Evolutionary conservation across 768 basidiomycete species (phyloP).

Genomic region (Bullera alba): DNA sequence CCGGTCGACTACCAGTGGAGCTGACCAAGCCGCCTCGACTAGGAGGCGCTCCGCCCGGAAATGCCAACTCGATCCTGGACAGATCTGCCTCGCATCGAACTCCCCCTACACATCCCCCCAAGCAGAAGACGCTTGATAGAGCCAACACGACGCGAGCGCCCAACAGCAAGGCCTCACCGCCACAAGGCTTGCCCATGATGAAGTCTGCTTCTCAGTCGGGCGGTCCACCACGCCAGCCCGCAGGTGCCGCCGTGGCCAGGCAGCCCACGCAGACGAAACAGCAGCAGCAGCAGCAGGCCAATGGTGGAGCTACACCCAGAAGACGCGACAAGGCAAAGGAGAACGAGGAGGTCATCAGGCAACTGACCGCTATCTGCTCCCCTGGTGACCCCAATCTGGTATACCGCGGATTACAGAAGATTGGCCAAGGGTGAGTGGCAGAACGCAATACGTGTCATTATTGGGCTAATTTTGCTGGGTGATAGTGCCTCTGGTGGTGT

Average conservation of each 20-base stretch:
- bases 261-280: conserved; percentile 32
- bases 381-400: conserved; percentile 93
- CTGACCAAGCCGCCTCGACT: conserved; percentile 30
- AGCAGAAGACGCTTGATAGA: conserved; percentile 69
- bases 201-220: conserved; percentile 46
- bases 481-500: conserved; percentile 92
- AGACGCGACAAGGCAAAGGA: conserved; percentile 70
- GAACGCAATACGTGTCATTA: background rate
- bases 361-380: conserved; percentile 88
- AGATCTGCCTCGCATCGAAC: conserved; percentile 65
- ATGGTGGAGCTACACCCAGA: conserved; percentile 71
- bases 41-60: conserved; percentile 34
- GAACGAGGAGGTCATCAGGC: conserved; percentile 75
- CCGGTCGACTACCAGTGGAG: conserved; percentile 15
- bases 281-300: conserved; percentile 33
- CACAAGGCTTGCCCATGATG: conserved; percentile 18
- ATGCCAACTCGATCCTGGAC: conserved; percentile 40
- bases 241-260: conserved; percentile 55
- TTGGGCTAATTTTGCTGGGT: background rate
- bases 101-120: conserved; percentile 62
- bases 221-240: conserved; percentile 44
- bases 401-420: conserved; percentile 88
- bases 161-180: conserved; percentile 31
- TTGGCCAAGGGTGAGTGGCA: conserved; percentile 81
- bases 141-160: conserved; percentile 79